These are phyloP conservation scores for Tilletia setariae DNA, from an alignment of 1,284 basidiomycete species.

Conservation along the genomic window DNA sequence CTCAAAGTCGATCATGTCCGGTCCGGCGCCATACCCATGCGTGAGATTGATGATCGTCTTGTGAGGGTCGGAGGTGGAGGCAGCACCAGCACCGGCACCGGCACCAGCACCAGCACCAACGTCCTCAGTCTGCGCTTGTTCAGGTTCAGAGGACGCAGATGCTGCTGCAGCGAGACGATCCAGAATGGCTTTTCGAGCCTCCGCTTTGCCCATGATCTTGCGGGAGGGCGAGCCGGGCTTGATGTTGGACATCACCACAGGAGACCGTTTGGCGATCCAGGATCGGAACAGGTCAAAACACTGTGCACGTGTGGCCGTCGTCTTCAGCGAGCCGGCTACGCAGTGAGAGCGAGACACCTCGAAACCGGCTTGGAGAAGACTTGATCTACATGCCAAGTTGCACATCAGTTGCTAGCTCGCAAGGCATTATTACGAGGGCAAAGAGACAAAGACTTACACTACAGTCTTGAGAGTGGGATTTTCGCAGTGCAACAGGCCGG, in stretches of 20 bases:
- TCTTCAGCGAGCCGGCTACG: constrained; percentile 82
- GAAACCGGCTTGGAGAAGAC: constrained; percentile 80
- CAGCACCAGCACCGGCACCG: neutral
- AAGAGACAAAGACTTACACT: too few relatives aligned
- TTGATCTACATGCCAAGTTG: constrained; percentile 64
- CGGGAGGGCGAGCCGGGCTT: constrained; percentile 65
- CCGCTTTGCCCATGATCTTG: constrained; percentile 64
- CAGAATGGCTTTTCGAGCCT: constrained; percentile 52
- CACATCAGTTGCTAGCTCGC: neutral
- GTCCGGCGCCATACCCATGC: constrained; percentile 13
- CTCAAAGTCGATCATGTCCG: constrained; percentile 23
- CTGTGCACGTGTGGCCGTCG: constrained; percentile 70
- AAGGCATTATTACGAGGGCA: too few relatives aligned
- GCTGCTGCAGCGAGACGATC: constrained; percentile 58
- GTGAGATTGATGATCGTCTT: neutral
- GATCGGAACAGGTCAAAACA: constrained; percentile 79
- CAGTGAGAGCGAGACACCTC: constrained; percentile 86
- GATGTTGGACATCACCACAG: constrained; percentile 70
- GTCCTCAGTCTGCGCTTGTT: neutral
- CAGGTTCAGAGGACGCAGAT: neutral
- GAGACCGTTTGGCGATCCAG: constrained; percentile 67
- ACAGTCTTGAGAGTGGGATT: constrained; percentile 18
- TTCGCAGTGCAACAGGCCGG: constrained; percentile 74
- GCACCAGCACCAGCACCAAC: neutral
- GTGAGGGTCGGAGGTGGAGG: neutral